phyloP scores from a whole-genome alignment of 257 asterid species.

The Plantago elongata region DNA sequence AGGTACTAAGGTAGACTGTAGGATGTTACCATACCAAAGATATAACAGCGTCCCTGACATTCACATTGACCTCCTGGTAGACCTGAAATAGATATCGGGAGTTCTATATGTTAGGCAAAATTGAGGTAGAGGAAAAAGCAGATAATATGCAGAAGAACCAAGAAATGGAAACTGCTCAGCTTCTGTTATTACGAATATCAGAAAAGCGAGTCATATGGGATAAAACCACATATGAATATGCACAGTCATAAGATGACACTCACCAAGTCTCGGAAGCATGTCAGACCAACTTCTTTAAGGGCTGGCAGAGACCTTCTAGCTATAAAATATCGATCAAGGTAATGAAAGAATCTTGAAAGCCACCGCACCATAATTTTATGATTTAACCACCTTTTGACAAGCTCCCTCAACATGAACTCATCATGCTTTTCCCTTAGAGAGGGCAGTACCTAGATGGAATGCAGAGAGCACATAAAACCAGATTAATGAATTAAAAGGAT shows the following conservation, averaged over 20 bases:
- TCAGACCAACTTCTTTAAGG: conserved; percentile 84
- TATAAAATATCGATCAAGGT: conserved; percentile 94
- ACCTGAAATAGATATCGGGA: conserved; percentile 51
- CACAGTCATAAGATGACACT: background rate
- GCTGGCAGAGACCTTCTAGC: conserved; percentile 96
- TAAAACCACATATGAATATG: conserved; percentile 9
- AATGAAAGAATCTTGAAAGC: conserved; percentile 88
- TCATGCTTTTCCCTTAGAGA: conserved; percentile 87
- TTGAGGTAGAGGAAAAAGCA: conserved; percentile 3
- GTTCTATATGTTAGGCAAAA: conserved; percentile 14
- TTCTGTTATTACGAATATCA: background rate
- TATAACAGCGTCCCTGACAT: conserved; percentile 93
- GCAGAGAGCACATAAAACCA: conserved; percentile 7
- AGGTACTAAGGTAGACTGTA: conserved; percentile 2
- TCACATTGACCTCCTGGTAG: conserved; percentile 65
- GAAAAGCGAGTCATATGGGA: background rate
- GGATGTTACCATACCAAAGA: conserved; percentile 57
- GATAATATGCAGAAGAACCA: conserved; percentile 2
- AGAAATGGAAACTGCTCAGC: background rate
- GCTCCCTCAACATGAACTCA: conserved; percentile 93
- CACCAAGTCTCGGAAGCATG: conserved; percentile 95
- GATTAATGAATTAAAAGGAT: no score
- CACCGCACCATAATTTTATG: conserved; percentile 98
- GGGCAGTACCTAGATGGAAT: conserved; percentile 53
- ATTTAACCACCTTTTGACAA: conserved; percentile 87